These are phyloP conservation scores for Scheffersomyces coipomensis DNA, from an alignment of 805 yeast species.

Conservation along the genomic window DNA sequence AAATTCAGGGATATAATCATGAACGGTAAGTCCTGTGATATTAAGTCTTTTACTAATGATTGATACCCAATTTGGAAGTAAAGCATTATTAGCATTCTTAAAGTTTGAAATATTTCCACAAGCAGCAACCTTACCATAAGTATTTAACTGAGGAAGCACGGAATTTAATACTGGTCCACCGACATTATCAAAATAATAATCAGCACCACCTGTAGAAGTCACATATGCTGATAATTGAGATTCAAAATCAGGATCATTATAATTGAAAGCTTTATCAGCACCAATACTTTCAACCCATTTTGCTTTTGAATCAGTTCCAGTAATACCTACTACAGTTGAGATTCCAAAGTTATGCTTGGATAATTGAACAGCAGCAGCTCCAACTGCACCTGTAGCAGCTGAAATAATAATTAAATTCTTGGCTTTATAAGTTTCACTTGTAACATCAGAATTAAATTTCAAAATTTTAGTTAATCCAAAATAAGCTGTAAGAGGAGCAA, in stretches of 20 bases:
- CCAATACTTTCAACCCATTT: slow-evolving; percentile 54
- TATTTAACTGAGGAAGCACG: slow-evolving; percentile 15
- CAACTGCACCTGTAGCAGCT: slow-evolving; percentile 35
- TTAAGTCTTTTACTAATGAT: slow-evolving; percentile 16
- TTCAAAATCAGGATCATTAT: slow-evolving; percentile 38
- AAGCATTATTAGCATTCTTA: slow-evolving; percentile 18
- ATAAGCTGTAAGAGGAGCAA: slow-evolving; percentile 31
- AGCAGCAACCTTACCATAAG: slow-evolving; percentile 37
- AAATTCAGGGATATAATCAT: slow-evolving; percentile 13
- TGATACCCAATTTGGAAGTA: slow-evolving; percentile 19
- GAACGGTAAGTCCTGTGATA: slow-evolving; percentile 19
- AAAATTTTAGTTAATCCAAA: slow-evolving; percentile 21
- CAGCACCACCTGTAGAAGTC: slow-evolving; percentile 46
- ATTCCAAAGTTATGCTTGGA: slow-evolving; percentile 26
- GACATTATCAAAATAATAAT: slow-evolving; percentile 22
- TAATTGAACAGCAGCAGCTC: slow-evolving; percentile 27
- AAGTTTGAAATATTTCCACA: slow-evolving; percentile 57
- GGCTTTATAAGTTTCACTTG: slow-evolving; percentile 13
- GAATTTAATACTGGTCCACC: slow-evolving; percentile 22
- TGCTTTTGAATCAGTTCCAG: slow-evolving; percentile 45
- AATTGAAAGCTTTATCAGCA: slow-evolving; percentile 53
- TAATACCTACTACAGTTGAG: slow-evolving; percentile 27
- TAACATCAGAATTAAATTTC: slow-evolving; percentile 13
- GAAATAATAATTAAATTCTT: slow-evolving; percentile 26
- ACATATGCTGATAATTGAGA: slow-evolving; percentile 25